Evolutionary conservation across 192 early-diverging fungal species (phyloP), one percentile per base, ranked within the genome.

Genomic region (Glomus cerebriforme): DNA sequence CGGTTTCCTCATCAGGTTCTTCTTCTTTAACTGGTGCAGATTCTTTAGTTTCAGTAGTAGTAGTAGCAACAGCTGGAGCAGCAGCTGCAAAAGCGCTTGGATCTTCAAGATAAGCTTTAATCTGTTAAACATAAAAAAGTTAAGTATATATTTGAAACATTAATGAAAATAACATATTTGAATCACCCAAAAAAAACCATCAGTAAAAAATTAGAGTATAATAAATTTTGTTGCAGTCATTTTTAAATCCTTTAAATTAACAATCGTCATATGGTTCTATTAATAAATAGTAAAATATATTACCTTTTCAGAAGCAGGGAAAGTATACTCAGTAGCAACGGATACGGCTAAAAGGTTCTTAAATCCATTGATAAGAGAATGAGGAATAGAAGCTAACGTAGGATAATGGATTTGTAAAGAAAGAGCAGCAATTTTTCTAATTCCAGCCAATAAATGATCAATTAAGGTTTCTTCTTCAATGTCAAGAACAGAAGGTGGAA

Each of bases 351-450:
- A 89, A 80, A 99, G 82, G 82, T 97, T 94, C 95, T 98, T 99
- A 95, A 96, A 99, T 81, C 93, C 91, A 91, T 98, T 98, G 93
- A 95, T 92, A 85, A 96, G 84, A 79, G 94, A 86, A 95, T 99
- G 98, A 73, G 97, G 98, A 71, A 98, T 93, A 34, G 97, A 92
- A 71, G 94, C 93, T 80, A 93, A 76, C 47, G 94, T 89, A 79
- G 92, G 91, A 88, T 92, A 95, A 84, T 90, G 87, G 60, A 90
- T 83, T 74, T 86, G 89, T 82, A 96, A 88, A 72, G 97, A 98
- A 85, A 99, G 87, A 79, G 93, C 78, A 54, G 95, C 92, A 82
- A 96, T 84, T 80, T 87, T 84, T 83, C 88, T 86, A 84, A 94
- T 90, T 78, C 90, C 91, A 82, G 85, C 86, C 82, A 94, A 78